Base-by-base conservation (phyloP, 192 early-diverging fungal genomes). In the Backusella mclennaniae region DNA sequence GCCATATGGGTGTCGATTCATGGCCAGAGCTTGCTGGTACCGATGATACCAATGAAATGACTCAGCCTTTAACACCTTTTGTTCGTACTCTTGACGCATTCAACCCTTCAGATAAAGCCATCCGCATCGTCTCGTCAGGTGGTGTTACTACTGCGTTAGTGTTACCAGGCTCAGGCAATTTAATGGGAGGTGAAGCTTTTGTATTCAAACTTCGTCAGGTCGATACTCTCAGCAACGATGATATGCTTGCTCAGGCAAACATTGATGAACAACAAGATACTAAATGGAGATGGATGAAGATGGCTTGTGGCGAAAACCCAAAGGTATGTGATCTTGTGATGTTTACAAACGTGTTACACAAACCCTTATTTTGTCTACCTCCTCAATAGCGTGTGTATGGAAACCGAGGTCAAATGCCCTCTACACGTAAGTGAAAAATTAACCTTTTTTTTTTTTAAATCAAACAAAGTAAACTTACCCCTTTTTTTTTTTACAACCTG, bases 271-370 rank as follows among this genome's bases (percentile, higher is more conserved):
- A 93, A 69, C 76, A 77, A 56, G 74, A 77, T 44, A 73, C 73
- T 3, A 35, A 66, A 26, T 91, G 91, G 90, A 77, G 92, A 38
- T 95, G 87, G 82, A 91, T 93, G 88, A 95, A 95, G 79, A 92
- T 93, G 89, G 93, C 94, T 4, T 95, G 94, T 73, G 93, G 94
- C 15, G 94, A 95, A 81, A 95, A 94, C 81, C 86, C 91, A 38
- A 94, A 90, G 67, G 59, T 71, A 49, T 49, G 38, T 5, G 19
- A 21, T 42, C 35, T 44, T 42, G 56, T 63, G 56, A 63, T 63
- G 56, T 63, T 63, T 63, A 26, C 12, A 63, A 11, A 3, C 12
- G 3, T 29, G 56, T 29, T 29, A 63, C 56, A 63, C 56, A 4
- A 63, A 29, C 9, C 19, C 56, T 29, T 63, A 29, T 29, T 29